Evolutionary conservation across 2,329 filamentous ascomycete genomes (phyloP).

Genomic region (Ascochyta rabiei): DNA sequence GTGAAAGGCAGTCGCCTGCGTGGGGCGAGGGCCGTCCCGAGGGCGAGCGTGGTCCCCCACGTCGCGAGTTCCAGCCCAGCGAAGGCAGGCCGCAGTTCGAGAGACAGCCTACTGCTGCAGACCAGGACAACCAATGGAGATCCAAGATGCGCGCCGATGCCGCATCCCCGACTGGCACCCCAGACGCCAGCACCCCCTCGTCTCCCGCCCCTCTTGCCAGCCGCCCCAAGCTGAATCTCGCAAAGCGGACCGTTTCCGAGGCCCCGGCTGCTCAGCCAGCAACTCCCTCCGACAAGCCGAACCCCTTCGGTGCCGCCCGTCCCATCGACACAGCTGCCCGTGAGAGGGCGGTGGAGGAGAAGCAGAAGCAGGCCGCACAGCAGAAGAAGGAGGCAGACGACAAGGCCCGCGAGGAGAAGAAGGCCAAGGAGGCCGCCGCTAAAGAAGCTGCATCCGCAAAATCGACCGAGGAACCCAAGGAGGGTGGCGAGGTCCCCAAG

Average conservation of each 20-base stretch:
- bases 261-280: slow-evolving; percentile 58
- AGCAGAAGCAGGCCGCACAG: slow-evolving; percentile 72
- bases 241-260: slow-evolving; percentile 90
- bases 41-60: slow-evolving; percentile 79
- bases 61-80: slow-evolving; percentile 67
- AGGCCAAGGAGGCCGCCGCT: slow-evolving; percentile 55
- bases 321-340: slow-evolving; percentile 92
- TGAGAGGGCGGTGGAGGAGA: slow-evolving; percentile 90
- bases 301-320: slow-evolving; percentile 89
- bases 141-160: slow-evolving; percentile 86
- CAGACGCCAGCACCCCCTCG: slow-evolving; percentile 76
- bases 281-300: slow-evolving; percentile 72
- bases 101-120: slow-evolving; percentile 81
- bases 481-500: slow-evolving; percentile 23
- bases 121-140: slow-evolving; percentile 93
- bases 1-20: slow-evolving; percentile 64
- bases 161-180: slow-evolving; percentile 69
- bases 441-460: slow-evolving; percentile 50
- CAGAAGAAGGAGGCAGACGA: slow-evolving; percentile 89
- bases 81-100: slow-evolving; percentile 67
- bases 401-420: slow-evolving; percentile 76
- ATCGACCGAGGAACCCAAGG: slow-evolving; percentile 40
- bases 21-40: slow-evolving; percentile 75
- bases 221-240: slow-evolving; percentile 84
- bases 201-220: slow-evolving; percentile 71